phyloP scores from a whole-genome alignment of 129 eudicot genomes.

The Pittosporum tobira region DNA sequence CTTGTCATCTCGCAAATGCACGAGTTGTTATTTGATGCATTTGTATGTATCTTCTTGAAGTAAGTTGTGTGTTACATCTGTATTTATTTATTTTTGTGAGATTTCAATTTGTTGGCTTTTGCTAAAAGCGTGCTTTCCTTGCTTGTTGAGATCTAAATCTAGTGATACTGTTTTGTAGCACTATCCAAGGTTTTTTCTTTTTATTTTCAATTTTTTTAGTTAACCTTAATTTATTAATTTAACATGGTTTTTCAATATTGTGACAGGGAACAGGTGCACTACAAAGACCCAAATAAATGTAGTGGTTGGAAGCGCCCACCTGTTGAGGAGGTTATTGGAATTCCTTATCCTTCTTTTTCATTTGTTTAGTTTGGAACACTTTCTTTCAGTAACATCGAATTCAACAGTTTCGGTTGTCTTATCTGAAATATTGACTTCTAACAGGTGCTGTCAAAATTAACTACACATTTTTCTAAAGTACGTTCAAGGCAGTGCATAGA shows the following conservation, averaged over 20 bases:
- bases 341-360: too few relatives aligned
- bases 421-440: neutral
- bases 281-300: constrained; percentile 48
- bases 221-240: too few relatives aligned
- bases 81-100: too few relatives aligned
- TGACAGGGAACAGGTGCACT: constrained; percentile 64
- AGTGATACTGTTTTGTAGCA: neutral
- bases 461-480: constrained; percentile 59
- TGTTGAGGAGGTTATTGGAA: constrained; percentile 62
- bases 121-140: neutral
- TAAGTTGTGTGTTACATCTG: too few relatives aligned
- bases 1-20: neutral
- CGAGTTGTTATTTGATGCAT: too few relatives aligned
- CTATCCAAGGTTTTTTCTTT: too few relatives aligned
- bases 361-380: neutral
- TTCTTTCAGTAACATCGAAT: neutral
- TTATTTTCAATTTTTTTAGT: too few relatives aligned
- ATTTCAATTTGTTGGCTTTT: too few relatives aligned
- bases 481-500: constrained; percentile 86
- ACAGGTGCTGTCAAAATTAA: constrained; percentile 60
- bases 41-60: too few relatives aligned
- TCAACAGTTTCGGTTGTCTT: neutral
- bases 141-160: neutral
- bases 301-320: constrained; percentile 80
- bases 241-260: constrained; percentile 3